Conservation (phyloP, 2,329 filamentous ascomycete genomes). For the Alternaria atra region DNA sequence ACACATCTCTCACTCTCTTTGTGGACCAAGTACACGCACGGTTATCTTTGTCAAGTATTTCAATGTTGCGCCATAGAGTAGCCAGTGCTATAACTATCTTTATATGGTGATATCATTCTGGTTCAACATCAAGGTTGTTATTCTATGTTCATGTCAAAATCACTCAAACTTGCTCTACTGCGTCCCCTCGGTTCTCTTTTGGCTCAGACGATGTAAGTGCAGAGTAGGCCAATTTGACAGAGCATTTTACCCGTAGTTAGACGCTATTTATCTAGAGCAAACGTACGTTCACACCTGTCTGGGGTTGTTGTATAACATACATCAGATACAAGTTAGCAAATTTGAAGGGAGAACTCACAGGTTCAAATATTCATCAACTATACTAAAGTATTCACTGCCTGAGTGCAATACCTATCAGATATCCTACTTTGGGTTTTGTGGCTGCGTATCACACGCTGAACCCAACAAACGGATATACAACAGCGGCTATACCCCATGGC, state of each 20-base stretch:
- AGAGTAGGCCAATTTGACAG: not conserved
- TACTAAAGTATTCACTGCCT: too few relatives aligned
- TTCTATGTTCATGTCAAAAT: not conserved
- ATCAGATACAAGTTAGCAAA: not conserved
- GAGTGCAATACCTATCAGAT: not conserved
- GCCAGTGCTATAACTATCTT: not conserved
- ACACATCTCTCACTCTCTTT: not conserved
- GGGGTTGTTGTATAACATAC: too few relatives aligned
- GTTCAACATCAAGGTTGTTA: not conserved
- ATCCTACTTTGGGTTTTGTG: not conserved
- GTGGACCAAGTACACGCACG: not conserved
- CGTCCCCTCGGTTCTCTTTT: not conserved
- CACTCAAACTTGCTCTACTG: not conserved
- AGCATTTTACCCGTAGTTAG: not conserved
- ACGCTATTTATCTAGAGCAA: not conserved
- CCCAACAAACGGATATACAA: slow-evolving; percentile 33
- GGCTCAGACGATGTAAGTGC: not conserved
- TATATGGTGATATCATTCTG: not conserved
- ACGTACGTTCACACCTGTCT: not conserved
- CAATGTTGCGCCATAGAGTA: not conserved
- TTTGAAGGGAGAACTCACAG: not conserved
- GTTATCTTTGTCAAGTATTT: not conserved
- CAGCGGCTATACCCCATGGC: slow-evolving; percentile 28
- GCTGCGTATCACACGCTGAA: not conserved
- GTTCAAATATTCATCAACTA: not conserved